Base-by-base conservation (phyloP, 768 basidiomycete genomes). In the Lepiota brunneoincarnata region DNA sequence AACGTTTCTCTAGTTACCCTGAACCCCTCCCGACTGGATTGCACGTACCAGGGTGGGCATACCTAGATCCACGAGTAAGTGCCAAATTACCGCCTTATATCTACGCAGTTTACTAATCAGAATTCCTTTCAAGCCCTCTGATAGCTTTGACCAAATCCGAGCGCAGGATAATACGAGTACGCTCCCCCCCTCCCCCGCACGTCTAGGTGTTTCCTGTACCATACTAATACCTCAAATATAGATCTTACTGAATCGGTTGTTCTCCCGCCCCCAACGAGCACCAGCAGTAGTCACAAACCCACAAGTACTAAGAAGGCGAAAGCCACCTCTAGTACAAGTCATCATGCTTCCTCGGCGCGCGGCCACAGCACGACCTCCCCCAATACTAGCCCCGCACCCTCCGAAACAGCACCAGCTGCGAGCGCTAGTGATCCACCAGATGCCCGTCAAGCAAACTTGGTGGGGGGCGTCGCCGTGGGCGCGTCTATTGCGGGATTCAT, bases 21-120 rank as follows among this genome's bases (percentile, higher is more conserved):
- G 48, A 67, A 12, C 60, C 66, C n/a, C 65, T 86, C 44, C 84
- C 85, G 2, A 55, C 60, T 0, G 76, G 75, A 7, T 72, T 79
- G 1, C 67, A 71, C 10, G 73, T 87, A 17, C 85, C 84, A 7
- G 75, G 75, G 10, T 87, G 85, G 85, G 84, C 84, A 11, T 87
- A 78, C 56, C 67, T 80, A 31, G 76, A 83, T 52, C 77, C 86
- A 18, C 64, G 71, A 61, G 76, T 77, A 61, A 41, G 56, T 7
- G 23, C 20, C 15, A 17, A n/a, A 5, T 11, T 24, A 6, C 12
- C 0, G 4, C 10, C 35, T 34, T 3, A 12, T 6, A n/a, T n/a
- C n/a, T n/a, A n/a, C 2, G 11, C 2, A 38, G 2, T 3, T 6
- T 20, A 11, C 20, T n/a, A 21, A 23, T 17, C 3, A 21, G 20